phyloP scores from a whole-genome alignment of 768 basidiomycete species.

The Hortiboletus campestris region DNA sequence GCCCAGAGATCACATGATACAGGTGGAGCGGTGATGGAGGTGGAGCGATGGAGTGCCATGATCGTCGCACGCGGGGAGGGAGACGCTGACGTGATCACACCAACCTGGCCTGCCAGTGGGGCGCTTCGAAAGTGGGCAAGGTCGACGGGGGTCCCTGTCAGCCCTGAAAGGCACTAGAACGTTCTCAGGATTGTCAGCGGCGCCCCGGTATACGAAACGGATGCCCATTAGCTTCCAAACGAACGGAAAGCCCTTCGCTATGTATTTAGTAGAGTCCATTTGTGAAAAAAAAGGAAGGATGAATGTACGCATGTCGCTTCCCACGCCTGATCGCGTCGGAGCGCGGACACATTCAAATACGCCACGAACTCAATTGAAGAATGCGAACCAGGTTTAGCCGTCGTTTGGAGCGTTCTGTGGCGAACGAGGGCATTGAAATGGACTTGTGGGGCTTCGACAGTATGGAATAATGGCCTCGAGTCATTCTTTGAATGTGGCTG shows the following conservation, averaged over 20 bases:
- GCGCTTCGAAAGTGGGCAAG: background rate
- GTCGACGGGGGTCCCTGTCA: background rate
- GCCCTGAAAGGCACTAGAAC: background rate
- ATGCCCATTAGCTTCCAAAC: background rate
- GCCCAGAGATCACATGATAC: background rate
- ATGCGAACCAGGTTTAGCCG: slow-evolving; percentile 1
- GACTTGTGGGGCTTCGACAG: background rate
- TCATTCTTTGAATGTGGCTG: background rate
- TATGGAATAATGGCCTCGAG: background rate
- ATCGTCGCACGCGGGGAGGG: background rate
- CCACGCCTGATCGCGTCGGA: background rate
- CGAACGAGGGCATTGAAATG: background rate
- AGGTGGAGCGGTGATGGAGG: slow-evolving; percentile 1
- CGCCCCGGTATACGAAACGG: background rate
- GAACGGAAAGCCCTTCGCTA: background rate
- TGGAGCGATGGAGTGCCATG: background rate
- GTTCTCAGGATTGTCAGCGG: background rate
- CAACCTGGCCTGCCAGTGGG: too few relatives aligned
- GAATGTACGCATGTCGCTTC: background rate
- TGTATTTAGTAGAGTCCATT: background rate
- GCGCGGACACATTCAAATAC: background rate
- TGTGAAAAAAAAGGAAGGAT: background rate
- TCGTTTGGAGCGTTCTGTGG: background rate
- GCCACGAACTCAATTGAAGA: background rate
- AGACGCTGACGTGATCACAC: background rate